These are phyloP conservation scores for Hyphopichia khmerensis DNA, from an alignment of 1,139 yeast genomes.

Conservation along the genomic window DNA sequence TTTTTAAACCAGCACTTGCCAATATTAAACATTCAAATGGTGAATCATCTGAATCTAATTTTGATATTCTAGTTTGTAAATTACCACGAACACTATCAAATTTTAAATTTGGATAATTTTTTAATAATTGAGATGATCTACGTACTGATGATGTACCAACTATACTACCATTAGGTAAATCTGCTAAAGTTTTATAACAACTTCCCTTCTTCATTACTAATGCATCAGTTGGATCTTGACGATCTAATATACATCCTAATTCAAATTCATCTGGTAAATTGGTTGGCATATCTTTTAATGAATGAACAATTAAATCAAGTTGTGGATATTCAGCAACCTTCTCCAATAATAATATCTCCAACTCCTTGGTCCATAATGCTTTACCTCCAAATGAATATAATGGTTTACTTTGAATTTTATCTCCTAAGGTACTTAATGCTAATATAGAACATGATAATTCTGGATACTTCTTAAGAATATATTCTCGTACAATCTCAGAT, in stretches of 20 bases:
- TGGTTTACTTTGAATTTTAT: conserved; percentile 80
- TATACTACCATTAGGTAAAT: conserved; percentile 79
- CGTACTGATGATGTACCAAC: conserved; percentile 95
- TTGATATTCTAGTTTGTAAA: conserved; percentile 74
- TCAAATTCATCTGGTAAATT: conserved; percentile 85
- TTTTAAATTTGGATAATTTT: conserved; percentile 39
- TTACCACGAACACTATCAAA: conserved; percentile 87
- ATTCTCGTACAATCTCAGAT: conserved; percentile 67
- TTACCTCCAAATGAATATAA: conserved; percentile 95
- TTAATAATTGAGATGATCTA: conserved; percentile 68
- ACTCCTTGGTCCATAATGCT: conserved; percentile 92
- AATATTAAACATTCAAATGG: conserved; percentile 75
- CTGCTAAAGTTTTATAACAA: conserved; percentile 59
- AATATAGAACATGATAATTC: conserved; percentile 61
- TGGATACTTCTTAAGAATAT: conserved; percentile 61
- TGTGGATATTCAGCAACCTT: conserved; percentile 62
- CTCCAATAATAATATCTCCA: conserved; percentile 72
- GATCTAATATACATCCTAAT: conserved; percentile 79
- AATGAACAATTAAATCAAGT: conserved; percentile 88
- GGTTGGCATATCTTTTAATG: conserved; percentile 95
- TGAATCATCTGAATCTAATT: conserved; percentile 70
- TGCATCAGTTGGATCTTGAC: conserved; percentile 94
- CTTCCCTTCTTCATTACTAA: conserved; percentile 75
- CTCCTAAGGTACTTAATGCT: conserved; percentile 86
- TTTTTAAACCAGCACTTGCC: conserved; percentile 88